Base-by-base conservation (phyloP, 768 basidiomycete genomes). In the Thelephora aurantiotincta region DNA sequence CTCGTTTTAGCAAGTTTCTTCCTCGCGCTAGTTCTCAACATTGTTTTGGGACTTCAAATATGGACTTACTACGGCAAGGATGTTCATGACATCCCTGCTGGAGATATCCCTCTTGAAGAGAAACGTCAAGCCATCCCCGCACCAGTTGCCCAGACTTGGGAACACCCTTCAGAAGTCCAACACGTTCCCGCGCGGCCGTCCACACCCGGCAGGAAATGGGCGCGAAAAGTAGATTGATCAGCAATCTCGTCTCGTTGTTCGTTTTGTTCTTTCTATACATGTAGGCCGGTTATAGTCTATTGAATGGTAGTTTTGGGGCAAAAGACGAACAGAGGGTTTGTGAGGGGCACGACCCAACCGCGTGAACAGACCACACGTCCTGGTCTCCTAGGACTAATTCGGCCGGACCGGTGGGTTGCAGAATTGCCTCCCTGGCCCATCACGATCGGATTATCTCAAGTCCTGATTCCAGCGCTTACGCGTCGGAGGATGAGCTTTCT, bases 351-450 rank as follows among this genome's bases (percentile, higher is more conserved):
- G 84, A 73, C 66, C 73, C 75, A 74, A 71, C 51, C 68, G 79
- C 82, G 79, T 83, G 85, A 65, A 60, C 84, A 81, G 85, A 81
- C 74, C 79, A 78, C 77, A 58, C 73, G 77, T 66, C 82, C 83
- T 82, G 75, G 63, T 85, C 83, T 86, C 83, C 81, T 70, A 82
- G 78, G 85, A 88, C 83, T 83, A 86, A 86, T 81, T 87, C 78
- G 84, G 85, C 77, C 63, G 73, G 73, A 69, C 77, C 82, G 74
- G 81, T 74, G 73, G 78, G 75, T 78, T 88, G 85, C 84, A 76
- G 79, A 87, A 88, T 88, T 80, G 70, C 85, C 87, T 87, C 79
- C 83, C 85, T 87, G 79, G 80, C 75, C 79, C 68, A 75, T 77
- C 80, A 77, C 75, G 81, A 75, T 66, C 79, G 65, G 58, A 82